phyloP scores from a whole-genome alignment of 495 filamentous ascomycete genomes.

The Trichodelitschia bisporula region DNA sequence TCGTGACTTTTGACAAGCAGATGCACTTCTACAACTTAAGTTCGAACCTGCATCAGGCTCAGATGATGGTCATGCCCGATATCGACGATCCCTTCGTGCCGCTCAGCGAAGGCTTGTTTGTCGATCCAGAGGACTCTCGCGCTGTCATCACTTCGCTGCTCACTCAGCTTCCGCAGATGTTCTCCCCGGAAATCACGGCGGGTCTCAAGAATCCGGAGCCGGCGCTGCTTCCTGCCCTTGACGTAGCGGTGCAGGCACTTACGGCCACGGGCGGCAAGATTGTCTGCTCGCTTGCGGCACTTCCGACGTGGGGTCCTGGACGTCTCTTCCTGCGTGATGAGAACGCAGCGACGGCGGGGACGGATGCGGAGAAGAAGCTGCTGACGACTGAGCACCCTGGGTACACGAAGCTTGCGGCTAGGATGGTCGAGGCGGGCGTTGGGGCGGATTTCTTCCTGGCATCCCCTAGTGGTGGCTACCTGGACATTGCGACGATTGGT shows the following conservation, averaged over 20 bases:
- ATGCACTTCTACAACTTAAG: slow-evolving; percentile 94
- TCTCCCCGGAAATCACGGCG: too few species aligned
- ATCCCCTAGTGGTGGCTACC: slow-evolving; percentile 65
- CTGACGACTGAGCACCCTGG: slow-evolving; percentile 71
- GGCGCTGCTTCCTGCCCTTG: slow-evolving; percentile 59
- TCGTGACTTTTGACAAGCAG: slow-evolving; percentile 86
- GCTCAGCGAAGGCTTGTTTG: slow-evolving; percentile 74
- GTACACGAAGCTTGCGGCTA: slow-evolving; percentile 61
- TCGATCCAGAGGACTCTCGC: slow-evolving; percentile 84
- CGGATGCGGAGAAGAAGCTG: slow-evolving; percentile 78
- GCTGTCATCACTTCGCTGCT: slow-evolving; percentile 69
- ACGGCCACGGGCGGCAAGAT: slow-evolving; percentile 79
- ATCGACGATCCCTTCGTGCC: slow-evolving; percentile 94
- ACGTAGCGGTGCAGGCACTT: slow-evolving; percentile 57
- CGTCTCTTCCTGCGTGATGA: slow-evolving; percentile 67
- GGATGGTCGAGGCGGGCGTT: slow-evolving; percentile 70
- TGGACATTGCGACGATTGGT: slow-evolving; percentile 91
- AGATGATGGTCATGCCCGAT: slow-evolving; percentile 98
- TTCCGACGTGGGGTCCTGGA: slow-evolving; percentile 82
- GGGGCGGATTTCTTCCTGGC: slow-evolving; percentile 89
- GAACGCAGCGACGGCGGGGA: slow-evolving; percentile 57
- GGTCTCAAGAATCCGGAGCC: slow-evolving; percentile 72
- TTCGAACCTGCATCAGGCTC: slow-evolving; percentile 58
- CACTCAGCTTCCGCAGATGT: slow-evolving; percentile 53
- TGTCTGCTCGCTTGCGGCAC: slow-evolving; percentile 54